phyloP scores from a whole-genome alignment of 768 basidiomycete genomes.

The Tylopilus sp. region DNA sequence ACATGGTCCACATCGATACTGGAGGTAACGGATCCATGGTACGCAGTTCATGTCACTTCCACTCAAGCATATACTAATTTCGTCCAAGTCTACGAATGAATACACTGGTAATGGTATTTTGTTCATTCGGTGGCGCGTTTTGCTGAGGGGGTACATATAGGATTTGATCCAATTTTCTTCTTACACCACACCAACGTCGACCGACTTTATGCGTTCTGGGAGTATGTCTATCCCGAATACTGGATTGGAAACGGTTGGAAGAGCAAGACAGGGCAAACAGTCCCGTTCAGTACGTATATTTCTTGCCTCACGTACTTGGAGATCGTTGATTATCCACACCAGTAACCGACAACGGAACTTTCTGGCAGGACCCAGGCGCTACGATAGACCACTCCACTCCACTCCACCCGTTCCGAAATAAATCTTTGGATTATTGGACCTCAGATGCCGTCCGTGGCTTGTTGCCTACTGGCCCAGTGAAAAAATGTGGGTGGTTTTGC shows the following conservation, averaged over 20 bases:
- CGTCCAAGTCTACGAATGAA: constrained; percentile 7
- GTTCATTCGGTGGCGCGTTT: not conserved
- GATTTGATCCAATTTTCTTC: constrained; percentile 16
- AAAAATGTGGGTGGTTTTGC: constrained; percentile 9
- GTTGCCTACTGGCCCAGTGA: not conserved
- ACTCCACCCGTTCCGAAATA: constrained; percentile 12
- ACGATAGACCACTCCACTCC: not conserved
- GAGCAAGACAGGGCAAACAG: not conserved
- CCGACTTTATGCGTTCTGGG: constrained; percentile 19
- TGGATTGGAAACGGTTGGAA: constrained; percentile 16
- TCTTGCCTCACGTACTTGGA: not conserved
- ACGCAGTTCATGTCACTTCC: not conserved
- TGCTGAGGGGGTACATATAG: not conserved
- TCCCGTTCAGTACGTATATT: constrained; percentile 8
- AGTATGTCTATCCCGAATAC: constrained; percentile 15
- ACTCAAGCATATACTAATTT: not conserved
- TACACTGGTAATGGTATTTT: constrained; percentile 10
- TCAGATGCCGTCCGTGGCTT: constrained; percentile 6
- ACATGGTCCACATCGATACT: constrained; percentile 15
- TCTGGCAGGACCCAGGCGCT: not conserved
- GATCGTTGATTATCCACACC: not conserved
- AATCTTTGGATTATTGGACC: constrained; percentile 5
- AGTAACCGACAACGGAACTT: constrained; percentile 3
- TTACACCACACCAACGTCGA: constrained; percentile 18
- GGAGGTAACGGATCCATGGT: constrained; percentile 20